phyloP scores from a whole-genome alignment of 1,284 basidiomycete species.

The Trichosporon sp. region DNA sequence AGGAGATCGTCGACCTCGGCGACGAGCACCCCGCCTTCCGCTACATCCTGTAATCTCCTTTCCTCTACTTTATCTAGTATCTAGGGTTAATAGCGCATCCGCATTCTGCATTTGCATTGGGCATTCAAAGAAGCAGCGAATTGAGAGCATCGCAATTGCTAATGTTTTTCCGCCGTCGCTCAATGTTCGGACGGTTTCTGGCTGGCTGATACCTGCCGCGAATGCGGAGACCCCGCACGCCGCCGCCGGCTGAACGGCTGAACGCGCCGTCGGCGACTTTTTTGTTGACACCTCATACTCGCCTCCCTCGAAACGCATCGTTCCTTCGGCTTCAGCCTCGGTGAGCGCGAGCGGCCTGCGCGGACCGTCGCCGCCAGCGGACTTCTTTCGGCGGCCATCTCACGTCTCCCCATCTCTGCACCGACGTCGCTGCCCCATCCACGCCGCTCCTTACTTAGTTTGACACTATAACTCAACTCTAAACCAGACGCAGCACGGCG shows the following conservation, averaged over 20 bases:
- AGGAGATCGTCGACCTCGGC: conserved; percentile 50
- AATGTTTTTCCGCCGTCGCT: neutral
- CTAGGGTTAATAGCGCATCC: neutral
- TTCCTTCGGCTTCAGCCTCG: neutral
- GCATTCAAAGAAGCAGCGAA: neutral
- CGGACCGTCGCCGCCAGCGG: neutral
- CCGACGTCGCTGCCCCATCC: neutral
- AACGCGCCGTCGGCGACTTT: neutral
- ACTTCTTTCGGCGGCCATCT: neutral
- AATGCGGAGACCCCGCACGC: neutral
- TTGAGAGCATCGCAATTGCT: neutral
- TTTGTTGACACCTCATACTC: neutral
- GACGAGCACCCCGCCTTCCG: conserved; percentile 47
- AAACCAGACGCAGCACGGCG: no score
- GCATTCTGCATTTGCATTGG: neutral
- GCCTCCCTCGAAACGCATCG: no score
- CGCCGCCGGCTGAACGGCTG: neutral
- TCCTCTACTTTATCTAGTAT: neutral
- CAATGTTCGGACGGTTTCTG: neutral
- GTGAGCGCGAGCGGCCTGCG: neutral
- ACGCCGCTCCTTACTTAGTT: neutral
- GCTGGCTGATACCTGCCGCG: neutral
- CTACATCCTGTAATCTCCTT: conserved; percentile 27
- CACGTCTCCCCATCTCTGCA: neutral
- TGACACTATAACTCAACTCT: no score